Conservation (phyloP, 2,329 filamentous ascomycete genomes). For the Trichocomaceae sp. region DNA sequence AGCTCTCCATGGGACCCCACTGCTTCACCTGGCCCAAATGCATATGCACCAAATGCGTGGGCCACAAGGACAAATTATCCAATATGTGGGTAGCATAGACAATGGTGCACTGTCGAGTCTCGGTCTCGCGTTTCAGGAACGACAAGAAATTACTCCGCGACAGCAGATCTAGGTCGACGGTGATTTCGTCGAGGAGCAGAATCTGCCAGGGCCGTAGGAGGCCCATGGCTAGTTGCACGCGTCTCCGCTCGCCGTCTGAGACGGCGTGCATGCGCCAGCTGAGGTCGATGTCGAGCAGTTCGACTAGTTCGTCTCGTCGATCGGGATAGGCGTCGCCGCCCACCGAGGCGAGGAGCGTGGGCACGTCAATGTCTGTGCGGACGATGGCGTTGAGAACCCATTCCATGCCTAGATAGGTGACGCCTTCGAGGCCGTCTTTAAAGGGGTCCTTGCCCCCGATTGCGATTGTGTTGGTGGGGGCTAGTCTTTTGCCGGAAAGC, state of each 20-base stretch:
- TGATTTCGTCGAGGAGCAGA: constrained; percentile 89
- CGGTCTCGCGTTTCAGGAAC: constrained; percentile 83
- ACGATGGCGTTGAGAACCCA: constrained; percentile 98
- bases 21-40: constrained; percentile 80
- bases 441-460: constrained; percentile 88
- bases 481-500: constrained; percentile 88
- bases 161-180: constrained; percentile 88
- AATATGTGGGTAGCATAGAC: constrained; percentile 97
- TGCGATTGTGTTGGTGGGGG: constrained; percentile 65
- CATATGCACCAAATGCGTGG: constrained; percentile 94
- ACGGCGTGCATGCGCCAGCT: constrained; percentile 95
- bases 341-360: constrained; percentile 74
- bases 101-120: constrained; percentile 74
- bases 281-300: constrained; percentile 85
- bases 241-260: constrained; percentile 79
- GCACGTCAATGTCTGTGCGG: constrained; percentile 86
- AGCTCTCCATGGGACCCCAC: constrained; percentile 67
- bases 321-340: constrained; percentile 77
- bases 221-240: constrained; percentile 95
- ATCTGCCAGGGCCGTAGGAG: constrained; percentile 86
- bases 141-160: constrained; percentile 75
- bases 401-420: constrained; percentile 94
- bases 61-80: constrained; percentile 91
- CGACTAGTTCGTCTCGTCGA: constrained; percentile 77
- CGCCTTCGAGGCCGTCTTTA: constrained; percentile 79